Conservation (phyloP, 306 rosid species). For the Cotoneaster glaucophyllus region DNA sequence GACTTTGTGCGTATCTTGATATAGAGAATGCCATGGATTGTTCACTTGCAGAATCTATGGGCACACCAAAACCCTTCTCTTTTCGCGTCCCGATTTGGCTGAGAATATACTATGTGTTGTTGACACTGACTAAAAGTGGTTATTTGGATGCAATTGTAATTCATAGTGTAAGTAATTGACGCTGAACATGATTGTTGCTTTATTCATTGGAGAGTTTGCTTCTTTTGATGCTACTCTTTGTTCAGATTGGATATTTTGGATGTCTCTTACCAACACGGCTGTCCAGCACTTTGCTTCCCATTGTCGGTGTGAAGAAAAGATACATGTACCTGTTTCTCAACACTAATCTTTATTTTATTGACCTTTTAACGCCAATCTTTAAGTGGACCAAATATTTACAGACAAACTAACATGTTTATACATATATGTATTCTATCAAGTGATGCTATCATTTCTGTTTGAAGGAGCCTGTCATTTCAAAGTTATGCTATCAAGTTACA, state of each 20-base stretch:
- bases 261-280: not conserved
- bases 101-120: slow-evolving; percentile 75
- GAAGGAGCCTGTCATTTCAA: not conserved
- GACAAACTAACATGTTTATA: not conserved
- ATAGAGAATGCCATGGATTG: slow-evolving; percentile 77
- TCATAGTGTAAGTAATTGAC: slow-evolving; percentile 65
- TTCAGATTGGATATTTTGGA: not conserved
- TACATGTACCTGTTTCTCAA: not conserved
- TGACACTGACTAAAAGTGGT: slow-evolving; percentile 76
- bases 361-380: not conserved
- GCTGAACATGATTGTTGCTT: not conserved
- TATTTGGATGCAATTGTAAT: slow-evolving; percentile 81
- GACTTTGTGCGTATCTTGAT: slow-evolving; percentile 85
- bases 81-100: slow-evolving; percentile 64
- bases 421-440: not conserved
- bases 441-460: not conserved
- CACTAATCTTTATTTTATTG: not conserved
- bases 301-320: not conserved
- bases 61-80: slow-evolving; percentile 64
- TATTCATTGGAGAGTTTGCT: not conserved
- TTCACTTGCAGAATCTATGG: slow-evolving; percentile 76
- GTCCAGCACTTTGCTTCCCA: not conserved
- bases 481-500: not conserved
- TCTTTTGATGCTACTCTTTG: not conserved
- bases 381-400: not conserved